These are phyloP conservation scores for Colletotrichum horii DNA, from an alignment of 2,329 filamentous ascomycete genomes.

Conservation along the genomic window DNA sequence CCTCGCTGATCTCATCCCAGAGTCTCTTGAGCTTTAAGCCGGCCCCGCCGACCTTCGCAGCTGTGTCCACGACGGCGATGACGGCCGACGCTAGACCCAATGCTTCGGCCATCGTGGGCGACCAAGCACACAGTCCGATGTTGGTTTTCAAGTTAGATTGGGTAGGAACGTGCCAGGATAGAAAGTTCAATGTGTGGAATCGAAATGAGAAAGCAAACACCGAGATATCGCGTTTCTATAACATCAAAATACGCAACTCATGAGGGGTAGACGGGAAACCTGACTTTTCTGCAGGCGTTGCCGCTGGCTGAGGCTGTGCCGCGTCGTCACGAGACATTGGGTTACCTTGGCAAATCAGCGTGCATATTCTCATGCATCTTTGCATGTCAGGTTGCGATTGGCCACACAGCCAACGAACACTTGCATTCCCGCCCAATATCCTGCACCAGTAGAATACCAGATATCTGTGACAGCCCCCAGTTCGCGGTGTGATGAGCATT, in stretches of 20 bases:
- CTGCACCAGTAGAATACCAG: too few relatives aligned
- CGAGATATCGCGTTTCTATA: too few relatives aligned
- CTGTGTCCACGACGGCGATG: not conserved
- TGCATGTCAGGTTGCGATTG: not conserved
- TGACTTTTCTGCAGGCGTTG: not conserved
- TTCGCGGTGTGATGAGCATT: too few relatives aligned
- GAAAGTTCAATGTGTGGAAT: rapidly evolving
- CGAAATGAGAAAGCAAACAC: too few relatives aligned
- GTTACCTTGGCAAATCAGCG: not conserved
- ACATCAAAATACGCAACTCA: too few relatives aligned
- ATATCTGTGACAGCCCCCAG: too few relatives aligned
- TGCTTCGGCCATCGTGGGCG: rapidly evolving
- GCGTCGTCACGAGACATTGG: not conserved
- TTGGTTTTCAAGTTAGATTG: too few relatives aligned
- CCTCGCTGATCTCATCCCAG: not conserved
- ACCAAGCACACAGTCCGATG: too few relatives aligned
- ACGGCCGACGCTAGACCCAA: not conserved
- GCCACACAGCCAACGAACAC: not conserved
- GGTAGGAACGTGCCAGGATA: too few relatives aligned
- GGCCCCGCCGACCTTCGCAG: not conserved
- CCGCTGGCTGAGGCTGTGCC: not conserved
- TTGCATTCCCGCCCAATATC: rapidly evolving
- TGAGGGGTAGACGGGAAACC: too few relatives aligned
- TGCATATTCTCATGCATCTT: not conserved
- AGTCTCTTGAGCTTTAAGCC: not conserved